Conservation (phyloP, 108 stramenopile species). For the Cyclotella baltica region DNA sequence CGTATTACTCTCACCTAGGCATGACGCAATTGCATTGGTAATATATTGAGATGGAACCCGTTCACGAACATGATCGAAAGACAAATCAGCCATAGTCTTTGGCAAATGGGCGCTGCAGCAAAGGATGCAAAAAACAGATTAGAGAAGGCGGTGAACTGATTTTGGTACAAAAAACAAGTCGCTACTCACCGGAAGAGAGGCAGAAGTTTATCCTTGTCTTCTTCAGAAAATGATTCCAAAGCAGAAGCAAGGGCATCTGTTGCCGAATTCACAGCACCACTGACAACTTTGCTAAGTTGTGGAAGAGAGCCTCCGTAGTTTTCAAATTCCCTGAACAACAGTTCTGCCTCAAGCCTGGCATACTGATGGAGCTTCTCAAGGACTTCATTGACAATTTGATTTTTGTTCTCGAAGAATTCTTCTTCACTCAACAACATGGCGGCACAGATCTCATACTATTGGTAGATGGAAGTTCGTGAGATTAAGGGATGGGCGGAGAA, state of each 20-base stretch:
- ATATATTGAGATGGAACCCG: conserved; percentile 92
- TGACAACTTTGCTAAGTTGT: conserved; percentile 88
- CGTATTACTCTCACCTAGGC: conserved; percentile 57
- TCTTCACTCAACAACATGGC: conserved; percentile 94
- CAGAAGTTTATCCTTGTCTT: conserved; percentile 74
- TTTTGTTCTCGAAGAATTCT: conserved; percentile 94
- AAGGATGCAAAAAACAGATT: background rate
- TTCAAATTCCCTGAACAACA: conserved; percentile 97
- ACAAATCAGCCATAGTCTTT: conserved; percentile 82
- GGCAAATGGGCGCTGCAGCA: conserved; percentile 75
- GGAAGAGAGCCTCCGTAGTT: conserved; percentile 84
- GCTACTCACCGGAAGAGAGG: conserved; percentile 69
- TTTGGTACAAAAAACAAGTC: background rate
- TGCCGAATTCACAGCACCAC: conserved; percentile 89
- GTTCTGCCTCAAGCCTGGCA: conserved; percentile 93
- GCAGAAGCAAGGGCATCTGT: conserved; percentile 92
- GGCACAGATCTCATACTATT: conserved; percentile 90
- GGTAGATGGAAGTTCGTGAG: background rate
- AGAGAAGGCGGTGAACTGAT: background rate
- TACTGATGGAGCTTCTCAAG: conserved; percentile 85
- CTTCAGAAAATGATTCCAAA: conserved; percentile 72
- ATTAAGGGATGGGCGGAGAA: background rate
- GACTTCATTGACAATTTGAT: conserved; percentile 92
- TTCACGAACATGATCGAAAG: conserved; percentile 80
- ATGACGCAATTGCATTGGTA: conserved; percentile 91